These are phyloP conservation scores for Globisporangium carolinianum DNA, from an alignment of 352 stramenopile genomes.

Conservation along the genomic window DNA sequence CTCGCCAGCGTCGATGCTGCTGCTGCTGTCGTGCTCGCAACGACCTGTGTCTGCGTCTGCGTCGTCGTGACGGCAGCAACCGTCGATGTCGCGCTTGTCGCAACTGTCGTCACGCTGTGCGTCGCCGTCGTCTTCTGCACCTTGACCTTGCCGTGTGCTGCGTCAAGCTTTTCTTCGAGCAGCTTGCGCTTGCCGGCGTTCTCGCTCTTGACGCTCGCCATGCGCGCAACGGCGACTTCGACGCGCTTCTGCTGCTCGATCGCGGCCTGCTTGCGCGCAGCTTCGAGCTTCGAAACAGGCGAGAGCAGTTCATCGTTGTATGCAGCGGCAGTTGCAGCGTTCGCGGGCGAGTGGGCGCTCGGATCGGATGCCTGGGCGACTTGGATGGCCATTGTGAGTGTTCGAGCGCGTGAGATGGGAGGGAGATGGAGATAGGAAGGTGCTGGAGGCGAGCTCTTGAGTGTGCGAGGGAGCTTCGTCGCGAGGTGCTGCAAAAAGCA, in stretches of 20 bases:
- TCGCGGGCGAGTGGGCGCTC: constrained; percentile 16
- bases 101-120: constrained; percentile 14
- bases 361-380: constrained; percentile 51
- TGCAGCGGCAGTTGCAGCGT: constrained; percentile 12
- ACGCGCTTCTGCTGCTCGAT: constrained; percentile 71
- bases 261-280: constrained; percentile 44
- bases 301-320: constrained; percentile 49
- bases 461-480: too few relatives aligned
- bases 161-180: constrained; percentile 34
- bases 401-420: background rate
- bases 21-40: background rate
- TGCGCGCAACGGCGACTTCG: constrained; percentile 44
- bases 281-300: constrained; percentile 71
- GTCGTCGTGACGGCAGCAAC: background rate
- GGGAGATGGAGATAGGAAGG: too few relatives aligned
- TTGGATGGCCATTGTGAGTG: constrained; percentile 46
- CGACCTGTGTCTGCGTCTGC: constrained; percentile 4
- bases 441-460: too few relatives aligned
- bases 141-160: constrained; percentile 26
- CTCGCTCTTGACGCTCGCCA: constrained; percentile 44
- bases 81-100: background rate
- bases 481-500: too few relatives aligned
- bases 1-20: background rate
- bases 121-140: constrained; percentile 39
- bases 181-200: constrained; percentile 53